These are phyloP conservation scores for Panicum virgatum DNA, from an alignment of 202 grass and related monocot genomes.

Conservation along the genomic window DNA sequence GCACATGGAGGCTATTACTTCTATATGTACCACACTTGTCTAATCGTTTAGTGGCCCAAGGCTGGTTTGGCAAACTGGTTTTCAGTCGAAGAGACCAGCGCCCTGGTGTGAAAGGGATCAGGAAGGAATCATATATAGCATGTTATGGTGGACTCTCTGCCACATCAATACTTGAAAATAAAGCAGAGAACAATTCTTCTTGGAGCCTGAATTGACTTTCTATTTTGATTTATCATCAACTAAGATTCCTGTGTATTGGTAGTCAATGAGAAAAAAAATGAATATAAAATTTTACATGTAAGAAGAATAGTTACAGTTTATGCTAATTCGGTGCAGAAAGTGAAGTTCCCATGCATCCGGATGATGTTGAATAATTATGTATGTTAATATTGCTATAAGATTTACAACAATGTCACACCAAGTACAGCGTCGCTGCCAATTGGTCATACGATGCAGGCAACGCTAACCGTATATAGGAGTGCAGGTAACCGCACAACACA, in stretches of 20 bases:
- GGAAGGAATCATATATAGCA: background rate
- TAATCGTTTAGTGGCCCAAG: conserved; percentile 5
- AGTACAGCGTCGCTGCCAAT: no score
- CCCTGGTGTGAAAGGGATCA: no score
- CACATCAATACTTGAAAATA: background rate
- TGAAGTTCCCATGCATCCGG: background rate
- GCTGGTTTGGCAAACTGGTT: background rate
- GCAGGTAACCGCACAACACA: background rate
- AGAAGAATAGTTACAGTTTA: background rate
- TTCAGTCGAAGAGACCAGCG: background rate
- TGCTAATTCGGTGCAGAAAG: no score
- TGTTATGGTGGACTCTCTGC: background rate
- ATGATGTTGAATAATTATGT: background rate
- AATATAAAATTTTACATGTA: background rate
- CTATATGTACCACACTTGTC: background rate
- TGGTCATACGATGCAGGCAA: background rate
- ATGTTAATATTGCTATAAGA: background rate
- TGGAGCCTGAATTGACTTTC: background rate
- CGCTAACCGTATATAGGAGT: background rate
- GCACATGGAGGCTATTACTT: conserved; percentile 17
- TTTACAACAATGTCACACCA: background rate
- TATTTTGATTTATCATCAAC: background rate
- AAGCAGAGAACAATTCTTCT: background rate
- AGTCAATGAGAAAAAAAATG: background rate
- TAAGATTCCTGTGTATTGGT: background rate